Evolutionary conservation across 371 early-diverging fungal species (phyloP).

Genomic region (Chytridium lagenaria): DNA sequence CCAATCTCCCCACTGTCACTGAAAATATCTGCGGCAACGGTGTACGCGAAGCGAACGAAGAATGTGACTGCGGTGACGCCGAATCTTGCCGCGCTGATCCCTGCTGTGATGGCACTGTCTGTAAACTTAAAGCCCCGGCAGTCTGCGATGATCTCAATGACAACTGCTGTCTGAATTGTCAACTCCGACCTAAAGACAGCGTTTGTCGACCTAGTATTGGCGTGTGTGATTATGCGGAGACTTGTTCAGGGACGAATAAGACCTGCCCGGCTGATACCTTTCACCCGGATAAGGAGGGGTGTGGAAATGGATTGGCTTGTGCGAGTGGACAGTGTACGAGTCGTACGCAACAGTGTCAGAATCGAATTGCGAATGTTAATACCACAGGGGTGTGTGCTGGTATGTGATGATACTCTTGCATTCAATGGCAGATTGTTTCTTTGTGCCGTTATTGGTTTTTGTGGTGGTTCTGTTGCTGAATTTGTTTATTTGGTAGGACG

Average conservation of each 20-base stretch:
- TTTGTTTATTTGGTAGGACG: no score
- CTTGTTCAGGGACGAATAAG: constrained; percentile 74
- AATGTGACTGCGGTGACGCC: constrained; percentile 89
- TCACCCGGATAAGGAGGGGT: constrained; percentile 70
- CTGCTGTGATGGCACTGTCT: constrained; percentile 84
- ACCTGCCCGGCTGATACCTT: constrained; percentile 79
- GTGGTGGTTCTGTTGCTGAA: no score
- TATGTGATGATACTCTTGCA: no score
- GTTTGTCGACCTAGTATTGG: constrained; percentile 79
- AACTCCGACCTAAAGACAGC: constrained; percentile 59
- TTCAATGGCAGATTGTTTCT: no score
- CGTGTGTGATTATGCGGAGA: constrained; percentile 82
- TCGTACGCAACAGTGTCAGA: constrained; percentile 75
- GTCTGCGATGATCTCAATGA: constrained; percentile 83
- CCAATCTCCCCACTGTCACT: constrained; percentile 54
- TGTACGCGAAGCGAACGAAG: constrained; percentile 82
- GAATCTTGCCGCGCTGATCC: constrained; percentile 73
- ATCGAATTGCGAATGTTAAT: constrained; percentile 1
- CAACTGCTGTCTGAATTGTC: constrained; percentile 82
- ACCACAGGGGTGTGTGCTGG: constrained; percentile 35
- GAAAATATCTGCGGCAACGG: constrained; percentile 92
- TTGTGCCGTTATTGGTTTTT: no score
- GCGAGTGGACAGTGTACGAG: constrained; percentile 88
- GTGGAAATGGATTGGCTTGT: constrained; percentile 62
- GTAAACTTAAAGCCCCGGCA: constrained; percentile 79